Evolutionary conservation across 352 stramenopile species (phyloP), one percentile per base, ranked within the genome.

Genomic region (Phytophthora agathidicida): DNA sequence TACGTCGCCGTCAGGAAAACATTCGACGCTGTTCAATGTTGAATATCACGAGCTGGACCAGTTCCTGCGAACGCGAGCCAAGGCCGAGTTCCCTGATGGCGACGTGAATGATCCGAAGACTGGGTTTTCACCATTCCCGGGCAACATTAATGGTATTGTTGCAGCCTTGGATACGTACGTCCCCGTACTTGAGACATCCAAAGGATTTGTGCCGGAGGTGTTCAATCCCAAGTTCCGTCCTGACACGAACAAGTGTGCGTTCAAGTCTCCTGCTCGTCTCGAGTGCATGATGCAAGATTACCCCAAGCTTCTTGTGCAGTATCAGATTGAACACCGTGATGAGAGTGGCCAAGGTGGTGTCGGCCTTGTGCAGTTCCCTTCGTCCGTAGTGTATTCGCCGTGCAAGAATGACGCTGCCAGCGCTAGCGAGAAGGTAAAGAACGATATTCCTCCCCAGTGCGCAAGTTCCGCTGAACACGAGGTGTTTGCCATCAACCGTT

Each of bases 271-370:
- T 3, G 80, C 82, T 6, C 77, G 82, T 28, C 69, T 89, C 11
- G 82, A 91, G 43, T 89, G 82, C 55, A 91, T 91, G 82, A 87
- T 91, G 80, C 82, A 91, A 45, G 82, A 91, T 48, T 88, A 81
- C 32, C 82, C 82, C 5, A 88, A 88, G 65, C 55, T 89, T 30
- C 37, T 91, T 11, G 47, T 83, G n/a, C 30, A 73, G 22, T 68
- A 63, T 28, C 53, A 75, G 22, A 68, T 51, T 8, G 19, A 50
- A 22, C 48, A 65, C 24, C 24, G 71, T 3, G 20, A 65, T 28
- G 45, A 44, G 26, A 55, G 58, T 11, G 32, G 31, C 48, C 51
- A 57, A 5, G 53, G 47, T 16, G 43, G 60, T 0, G 73, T 80
- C 9, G 79, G 81, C 3, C 56, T 86, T 17, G 61, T 91, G 37